Evolutionary conservation across 352 stramenopile genomes (phyloP).

Genomic region (Elongisporangium senticosum): DNA sequence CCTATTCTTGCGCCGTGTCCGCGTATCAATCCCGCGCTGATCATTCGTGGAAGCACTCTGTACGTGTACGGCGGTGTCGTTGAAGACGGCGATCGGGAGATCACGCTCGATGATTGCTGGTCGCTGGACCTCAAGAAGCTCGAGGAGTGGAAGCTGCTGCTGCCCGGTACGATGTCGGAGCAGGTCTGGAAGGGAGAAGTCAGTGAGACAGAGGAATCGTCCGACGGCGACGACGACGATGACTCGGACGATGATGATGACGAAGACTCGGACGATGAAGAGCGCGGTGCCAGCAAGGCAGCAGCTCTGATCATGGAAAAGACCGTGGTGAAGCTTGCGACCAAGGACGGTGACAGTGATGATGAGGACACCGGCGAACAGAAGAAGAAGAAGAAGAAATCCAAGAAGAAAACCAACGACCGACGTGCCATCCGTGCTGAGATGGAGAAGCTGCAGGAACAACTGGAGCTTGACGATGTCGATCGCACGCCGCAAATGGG

Average conservation of each 20-base stretch:
- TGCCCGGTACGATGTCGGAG: slow-evolving; percentile 89
- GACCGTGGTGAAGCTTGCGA: slow-evolving; percentile 53
- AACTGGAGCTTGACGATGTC: slow-evolving; percentile 62
- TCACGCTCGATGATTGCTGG: slow-evolving; percentile 96
- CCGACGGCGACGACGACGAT: slow-evolving; percentile 72
- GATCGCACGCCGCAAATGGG: slow-evolving; percentile 73
- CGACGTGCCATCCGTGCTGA: slow-evolving; percentile 63
- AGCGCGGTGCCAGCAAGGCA: slow-evolving; percentile 20
- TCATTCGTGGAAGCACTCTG: slow-evolving; percentile 86
- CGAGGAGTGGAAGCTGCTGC: slow-evolving; percentile 91
- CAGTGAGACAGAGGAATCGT: slow-evolving; percentile 83
- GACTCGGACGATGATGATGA: slow-evolving; percentile 53
- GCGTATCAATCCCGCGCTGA: slow-evolving; percentile 83
- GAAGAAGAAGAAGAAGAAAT: slow-evolving; percentile 59
- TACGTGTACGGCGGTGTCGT: slow-evolving; percentile 93
- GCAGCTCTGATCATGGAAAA: slow-evolving; percentile 37
- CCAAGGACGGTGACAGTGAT: slow-evolving; percentile 26
- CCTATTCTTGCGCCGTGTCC: slow-evolving; percentile 50
- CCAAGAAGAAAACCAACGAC: slow-evolving; percentile 59
- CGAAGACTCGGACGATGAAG: slow-evolving; percentile 41
- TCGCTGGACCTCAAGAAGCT: slow-evolving; percentile 91
- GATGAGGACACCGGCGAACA: slow-evolving; percentile 26
- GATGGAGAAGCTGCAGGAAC: slow-evolving; percentile 82
- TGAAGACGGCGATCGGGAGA: slow-evolving; percentile 91
- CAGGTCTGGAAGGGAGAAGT: slow-evolving; percentile 89